Conservation (phyloP, 139 green algal species). For the Yamagishiella unicocca region DNA sequence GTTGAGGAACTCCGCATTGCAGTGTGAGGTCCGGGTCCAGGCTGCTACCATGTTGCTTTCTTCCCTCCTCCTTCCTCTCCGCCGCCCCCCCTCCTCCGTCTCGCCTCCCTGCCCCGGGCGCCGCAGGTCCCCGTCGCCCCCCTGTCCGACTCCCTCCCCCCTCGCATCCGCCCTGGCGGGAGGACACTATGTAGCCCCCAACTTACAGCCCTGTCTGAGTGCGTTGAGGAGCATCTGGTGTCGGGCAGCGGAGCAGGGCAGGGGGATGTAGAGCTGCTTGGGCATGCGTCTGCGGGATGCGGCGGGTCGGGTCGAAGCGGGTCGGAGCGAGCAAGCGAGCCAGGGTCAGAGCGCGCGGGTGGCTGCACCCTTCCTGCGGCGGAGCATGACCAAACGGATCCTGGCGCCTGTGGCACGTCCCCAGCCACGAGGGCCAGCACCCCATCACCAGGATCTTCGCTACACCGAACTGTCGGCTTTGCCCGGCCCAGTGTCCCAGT, state of each 20-base stretch:
- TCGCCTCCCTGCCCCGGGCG: not conserved
- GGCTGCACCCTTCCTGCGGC: too few species aligned
- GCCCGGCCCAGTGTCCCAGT: too few species aligned
- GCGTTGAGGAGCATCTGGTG: slow-evolving; percentile 80
- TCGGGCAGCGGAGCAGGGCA: slow-evolving; percentile 87
- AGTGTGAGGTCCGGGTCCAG: not conserved
- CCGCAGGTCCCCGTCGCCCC: not conserved
- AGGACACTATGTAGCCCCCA: too few species aligned
- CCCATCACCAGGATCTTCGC: too few species aligned
- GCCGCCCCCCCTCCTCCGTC: too few species aligned
- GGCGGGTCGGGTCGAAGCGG: not conserved
- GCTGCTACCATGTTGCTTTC: not conserved
- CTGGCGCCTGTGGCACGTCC: too few species aligned
- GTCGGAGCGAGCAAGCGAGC: not conserved
- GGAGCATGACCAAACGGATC: too few species aligned
- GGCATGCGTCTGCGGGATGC: slow-evolving; percentile 84
- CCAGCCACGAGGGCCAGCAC: too few species aligned
- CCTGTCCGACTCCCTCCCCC: too few species aligned
- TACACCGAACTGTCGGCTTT: too few species aligned
- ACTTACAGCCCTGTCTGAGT: slow-evolving; percentile 50
- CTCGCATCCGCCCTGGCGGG: too few species aligned
- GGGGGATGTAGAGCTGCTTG: slow-evolving; percentile 99
- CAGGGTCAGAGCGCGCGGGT: not conserved
- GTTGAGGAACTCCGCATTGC: not conserved
- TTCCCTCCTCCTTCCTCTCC: not conserved